These are phyloP conservation scores for Chaetomium strumarium DNA, from an alignment of 2,329 filamentous ascomycete species.

Conservation along the genomic window DNA sequence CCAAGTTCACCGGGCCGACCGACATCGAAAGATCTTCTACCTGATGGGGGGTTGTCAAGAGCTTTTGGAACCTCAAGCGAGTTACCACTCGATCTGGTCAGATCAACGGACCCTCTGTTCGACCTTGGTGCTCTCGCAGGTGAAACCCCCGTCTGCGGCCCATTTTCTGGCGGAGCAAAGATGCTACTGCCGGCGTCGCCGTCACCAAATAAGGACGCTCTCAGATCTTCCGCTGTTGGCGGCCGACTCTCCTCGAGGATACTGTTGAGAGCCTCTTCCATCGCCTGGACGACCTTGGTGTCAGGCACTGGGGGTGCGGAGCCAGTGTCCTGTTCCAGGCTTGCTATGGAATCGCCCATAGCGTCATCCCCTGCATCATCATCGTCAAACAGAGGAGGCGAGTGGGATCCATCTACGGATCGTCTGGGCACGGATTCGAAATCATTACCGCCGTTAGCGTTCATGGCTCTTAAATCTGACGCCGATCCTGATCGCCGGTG, in stretches of 20 bases:
- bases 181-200: conserved; percentile 44
- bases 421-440: conserved; percentile 44
- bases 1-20: conserved; percentile 52
- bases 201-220: conserved; percentile 59
- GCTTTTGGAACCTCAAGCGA: conserved; percentile 5
- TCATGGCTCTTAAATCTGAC: conserved; percentile 40
- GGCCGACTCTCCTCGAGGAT: conserved; percentile 78
- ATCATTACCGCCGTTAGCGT: conserved; percentile 34
- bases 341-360: conserved; percentile 66
- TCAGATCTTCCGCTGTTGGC: conserved; percentile 57
- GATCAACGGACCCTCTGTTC: conserved; percentile 1
- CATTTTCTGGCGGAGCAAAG: conserved; percentile 37
- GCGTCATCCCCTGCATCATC: conserved; percentile 70
- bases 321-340: conserved; percentile 65
- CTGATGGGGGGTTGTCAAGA: neutral
- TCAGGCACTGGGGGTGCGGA: conserved; percentile 55
- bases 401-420: conserved; percentile 62
- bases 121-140: neutral
- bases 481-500: conserved; percentile 41
- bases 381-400: conserved; percentile 67
- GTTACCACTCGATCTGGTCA: neutral
- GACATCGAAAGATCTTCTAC: conserved; percentile 10
- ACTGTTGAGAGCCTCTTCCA: conserved; percentile 85
- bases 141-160: neutral
- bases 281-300: conserved; percentile 78